phyloP scores from a whole-genome alignment of 1,139 yeast species.

The Debaryomycetaceae sp. region DNA sequence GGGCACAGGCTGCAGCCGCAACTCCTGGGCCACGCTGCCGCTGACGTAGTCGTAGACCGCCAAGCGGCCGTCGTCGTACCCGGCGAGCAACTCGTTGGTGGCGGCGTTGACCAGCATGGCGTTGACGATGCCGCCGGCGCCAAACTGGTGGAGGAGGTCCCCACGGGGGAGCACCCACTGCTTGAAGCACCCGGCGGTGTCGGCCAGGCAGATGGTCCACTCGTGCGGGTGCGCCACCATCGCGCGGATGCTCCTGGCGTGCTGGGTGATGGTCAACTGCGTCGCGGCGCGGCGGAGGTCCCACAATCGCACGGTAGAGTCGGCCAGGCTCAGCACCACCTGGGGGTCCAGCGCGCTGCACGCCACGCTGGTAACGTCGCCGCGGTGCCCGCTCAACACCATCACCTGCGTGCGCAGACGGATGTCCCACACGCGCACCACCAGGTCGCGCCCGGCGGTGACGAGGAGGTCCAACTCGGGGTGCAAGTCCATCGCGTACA shows the following conservation, averaged over 20 bases:
- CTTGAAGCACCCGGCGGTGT: conserved; percentile 72
- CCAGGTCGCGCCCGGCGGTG: conserved; percentile 88
- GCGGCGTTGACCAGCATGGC: conserved; percentile 58
- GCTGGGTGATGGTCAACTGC: conserved; percentile 69
- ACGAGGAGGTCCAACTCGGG: conserved; percentile 85
- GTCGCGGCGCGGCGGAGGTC: conserved; percentile 49
- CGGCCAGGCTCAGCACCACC: conserved; percentile 77
- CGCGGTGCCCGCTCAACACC: conserved; percentile 78
- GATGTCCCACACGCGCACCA: conserved; percentile 90
- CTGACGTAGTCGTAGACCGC: conserved; percentile 74
- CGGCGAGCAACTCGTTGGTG: conserved; percentile 70
- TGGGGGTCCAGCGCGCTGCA: conserved; percentile 81
- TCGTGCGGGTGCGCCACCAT: conserved; percentile 68
- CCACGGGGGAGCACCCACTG: conserved; percentile 87
- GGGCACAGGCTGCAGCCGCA: conserved; percentile 53
- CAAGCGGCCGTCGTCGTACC: conserved; percentile 79
- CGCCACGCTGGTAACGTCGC: conserved; percentile 65
- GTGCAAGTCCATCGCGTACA: conserved; percentile 77
- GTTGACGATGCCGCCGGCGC: conserved; percentile 49
- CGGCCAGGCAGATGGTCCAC: conserved; percentile 69
- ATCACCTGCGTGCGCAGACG: conserved; percentile 73
- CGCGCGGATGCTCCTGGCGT: conserved; percentile 75
- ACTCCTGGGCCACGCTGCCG: conserved; percentile 59
- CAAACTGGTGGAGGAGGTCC: conserved; percentile 48
- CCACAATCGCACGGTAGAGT: conserved; percentile 83